Percentiles rank a stretch among this genome's conserved stretches.
Evolutionary conservation across 2,329 filamentous ascomycete species (phyloP).

Genomic region (Claviceps sp.): DNA sequence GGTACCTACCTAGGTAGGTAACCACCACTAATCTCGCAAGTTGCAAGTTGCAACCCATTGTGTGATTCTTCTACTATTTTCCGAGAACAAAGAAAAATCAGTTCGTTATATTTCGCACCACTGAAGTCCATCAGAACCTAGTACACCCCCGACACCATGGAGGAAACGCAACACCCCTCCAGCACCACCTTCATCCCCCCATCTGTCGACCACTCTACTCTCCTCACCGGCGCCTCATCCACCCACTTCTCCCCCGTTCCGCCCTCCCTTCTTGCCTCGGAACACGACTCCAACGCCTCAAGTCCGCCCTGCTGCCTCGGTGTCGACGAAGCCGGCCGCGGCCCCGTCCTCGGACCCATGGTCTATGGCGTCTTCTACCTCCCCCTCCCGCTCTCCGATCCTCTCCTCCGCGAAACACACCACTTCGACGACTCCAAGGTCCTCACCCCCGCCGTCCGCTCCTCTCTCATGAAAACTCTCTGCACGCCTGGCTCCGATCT

Average conservation of each 20-base stretch:
- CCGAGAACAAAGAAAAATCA: neutral
- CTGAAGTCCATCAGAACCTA: neutral
- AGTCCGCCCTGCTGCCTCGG: constrained; percentile 56
- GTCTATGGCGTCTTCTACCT: constrained; percentile 63
- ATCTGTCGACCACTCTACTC: constrained; percentile 43
- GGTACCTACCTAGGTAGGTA: too few species aligned
- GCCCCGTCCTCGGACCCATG: constrained; percentile 79
- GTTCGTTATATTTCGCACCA: neutral
- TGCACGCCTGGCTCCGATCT: constrained; percentile 48
- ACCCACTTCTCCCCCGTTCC: constrained; percentile 60
- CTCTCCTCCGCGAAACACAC: constrained; percentile 64
- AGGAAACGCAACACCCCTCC: neutral
- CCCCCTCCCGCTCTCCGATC: constrained; percentile 55
- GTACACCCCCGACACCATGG: constrained; percentile 3
- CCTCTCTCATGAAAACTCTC: constrained; percentile 53
- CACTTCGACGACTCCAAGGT: constrained; percentile 95
- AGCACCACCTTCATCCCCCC: constrained; percentile 47
- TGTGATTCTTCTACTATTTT: neutral
- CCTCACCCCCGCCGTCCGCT: constrained; percentile 66
- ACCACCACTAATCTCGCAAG: neutral
- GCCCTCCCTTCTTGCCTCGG: constrained; percentile 34
- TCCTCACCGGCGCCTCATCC: constrained; percentile 55
- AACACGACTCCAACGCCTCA: constrained; percentile 8
- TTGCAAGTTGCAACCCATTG: neutral
- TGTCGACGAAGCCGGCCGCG: constrained; percentile 86